Evolutionary conservation across 306 rosid species (phyloP).

Genomic region (Delonix regia): DNA sequence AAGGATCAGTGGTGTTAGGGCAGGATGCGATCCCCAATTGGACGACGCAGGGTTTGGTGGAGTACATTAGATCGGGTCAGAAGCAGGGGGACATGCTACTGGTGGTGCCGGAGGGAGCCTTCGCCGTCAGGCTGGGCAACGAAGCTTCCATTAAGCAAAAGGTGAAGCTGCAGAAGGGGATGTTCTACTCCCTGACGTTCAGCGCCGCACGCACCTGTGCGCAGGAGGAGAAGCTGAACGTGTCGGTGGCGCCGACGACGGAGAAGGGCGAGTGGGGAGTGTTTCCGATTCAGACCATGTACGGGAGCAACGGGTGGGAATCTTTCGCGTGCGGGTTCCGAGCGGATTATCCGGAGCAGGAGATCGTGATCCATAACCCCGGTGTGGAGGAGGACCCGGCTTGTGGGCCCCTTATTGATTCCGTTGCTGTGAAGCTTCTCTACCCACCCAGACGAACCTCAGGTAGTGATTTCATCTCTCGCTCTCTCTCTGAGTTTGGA

Average conservation of each 20-base stretch:
- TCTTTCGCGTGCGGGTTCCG: conserved; percentile 57
- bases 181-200: conserved; percentile 59
- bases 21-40: conserved; percentile 54
- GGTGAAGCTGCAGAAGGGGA: conserved; percentile 44
- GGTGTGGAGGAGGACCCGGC: conserved; percentile 63
- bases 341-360: conserved; percentile 39
- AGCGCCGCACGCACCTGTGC: conserved; percentile 68
- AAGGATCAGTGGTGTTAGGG: conserved; percentile 45
- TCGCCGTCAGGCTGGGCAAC: conserved; percentile 65
- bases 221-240: conserved; percentile 61
- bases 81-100: conserved; percentile 75
- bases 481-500: too few species aligned
- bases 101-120: conserved; percentile 55
- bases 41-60: conserved; percentile 60
- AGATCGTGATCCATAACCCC: conserved; percentile 55
- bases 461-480: conserved; percentile 42
- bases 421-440: conserved; percentile 56
- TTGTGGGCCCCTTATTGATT: conserved; percentile 71
- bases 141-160: conserved; percentile 64
- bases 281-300: conserved; percentile 64
- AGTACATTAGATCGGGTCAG: conserved; percentile 71
- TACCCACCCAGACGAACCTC: conserved; percentile 44
- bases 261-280: conserved; percentile 58
- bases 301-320: conserved; percentile 67
- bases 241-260: conserved; percentile 48